Conservation (phyloP, 495 filamentous ascomycete genomes). For the Xylaria curta region DNA sequence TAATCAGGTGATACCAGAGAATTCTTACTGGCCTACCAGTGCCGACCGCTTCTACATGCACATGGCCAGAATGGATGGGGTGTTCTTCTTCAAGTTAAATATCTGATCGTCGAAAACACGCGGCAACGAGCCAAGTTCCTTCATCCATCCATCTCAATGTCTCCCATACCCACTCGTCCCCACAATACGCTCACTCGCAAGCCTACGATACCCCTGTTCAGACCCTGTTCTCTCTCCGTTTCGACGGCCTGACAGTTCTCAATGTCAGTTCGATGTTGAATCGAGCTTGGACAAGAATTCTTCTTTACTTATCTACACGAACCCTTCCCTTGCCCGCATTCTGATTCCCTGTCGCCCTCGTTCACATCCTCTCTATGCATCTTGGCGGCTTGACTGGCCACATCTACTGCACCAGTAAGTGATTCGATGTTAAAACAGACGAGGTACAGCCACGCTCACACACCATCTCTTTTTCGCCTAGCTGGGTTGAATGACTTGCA, state of each 20-base stretch:
- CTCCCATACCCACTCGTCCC: conserved; percentile 1
- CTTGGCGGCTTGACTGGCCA: background rate
- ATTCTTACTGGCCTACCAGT: background rate
- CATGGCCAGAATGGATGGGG: background rate
- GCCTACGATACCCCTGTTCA: conserved; percentile 9
- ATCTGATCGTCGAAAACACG: background rate
- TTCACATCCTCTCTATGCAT: background rate
- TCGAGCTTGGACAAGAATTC: background rate
- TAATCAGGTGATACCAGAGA: background rate
- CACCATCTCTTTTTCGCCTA: conserved; percentile 16
- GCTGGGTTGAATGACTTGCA: background rate
- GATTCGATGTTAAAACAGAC: conserved; percentile 1
- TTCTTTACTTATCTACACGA: background rate
- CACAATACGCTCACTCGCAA: background rate
- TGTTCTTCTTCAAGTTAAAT: background rate
- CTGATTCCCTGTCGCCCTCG: background rate
- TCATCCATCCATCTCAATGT: background rate
- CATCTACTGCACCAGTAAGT: background rate
- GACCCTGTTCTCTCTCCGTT: background rate
- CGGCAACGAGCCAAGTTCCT: background rate
- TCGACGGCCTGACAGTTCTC: conserved; percentile 5
- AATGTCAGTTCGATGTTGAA: conserved; percentile 1
- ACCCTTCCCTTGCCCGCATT: background rate
- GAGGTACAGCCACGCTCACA: background rate
- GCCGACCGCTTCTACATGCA: background rate